phyloP scores from a whole-genome alignment of 1,284 basidiomycete species.

The Caloboletus firmus region DNA sequence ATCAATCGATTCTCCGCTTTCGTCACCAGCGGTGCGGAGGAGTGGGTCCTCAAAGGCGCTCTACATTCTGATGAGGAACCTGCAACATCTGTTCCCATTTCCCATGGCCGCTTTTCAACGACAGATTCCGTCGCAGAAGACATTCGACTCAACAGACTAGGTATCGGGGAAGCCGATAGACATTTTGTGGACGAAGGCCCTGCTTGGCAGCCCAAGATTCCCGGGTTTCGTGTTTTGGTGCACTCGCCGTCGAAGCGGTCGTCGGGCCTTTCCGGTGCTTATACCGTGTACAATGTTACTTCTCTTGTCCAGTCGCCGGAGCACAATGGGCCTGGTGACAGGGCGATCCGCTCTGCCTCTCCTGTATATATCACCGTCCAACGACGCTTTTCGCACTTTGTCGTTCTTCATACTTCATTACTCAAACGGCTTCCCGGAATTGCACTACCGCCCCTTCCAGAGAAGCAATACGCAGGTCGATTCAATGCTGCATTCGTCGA shows the following conservation, averaged over 20 bases:
- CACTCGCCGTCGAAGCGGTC: constrained; percentile 76
- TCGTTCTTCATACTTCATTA: constrained; percentile 71
- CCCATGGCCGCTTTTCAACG: constrained; percentile 29
- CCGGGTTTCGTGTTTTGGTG: constrained; percentile 70
- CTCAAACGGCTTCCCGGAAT: constrained; percentile 69
- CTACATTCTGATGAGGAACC: constrained; percentile 25
- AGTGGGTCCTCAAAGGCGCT: constrained; percentile 67
- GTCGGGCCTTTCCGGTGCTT: constrained; percentile 67
- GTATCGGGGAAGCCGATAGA: constrained; percentile 55
- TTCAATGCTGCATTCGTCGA: constrained; percentile 83
- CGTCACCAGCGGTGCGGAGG: constrained; percentile 82
- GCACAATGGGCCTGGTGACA: constrained; percentile 23
- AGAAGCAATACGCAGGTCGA: constrained; percentile 79
- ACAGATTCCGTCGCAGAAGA: constrained; percentile 40
- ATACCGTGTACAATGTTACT: constrained; percentile 75
- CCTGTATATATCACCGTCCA: constrained; percentile 68
- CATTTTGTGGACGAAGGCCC: constrained; percentile 77
- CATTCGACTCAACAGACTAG: constrained; percentile 38
- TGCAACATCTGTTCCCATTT: constrained; percentile 16
- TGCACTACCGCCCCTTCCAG: constrained; percentile 76
- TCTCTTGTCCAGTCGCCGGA: constrained; percentile 56
- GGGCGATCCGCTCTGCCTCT: constrained; percentile 30
- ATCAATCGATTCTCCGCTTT: constrained; percentile 83
- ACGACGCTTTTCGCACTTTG: constrained; percentile 83
- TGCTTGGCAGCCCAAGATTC: constrained; percentile 70